Base-by-base conservation (phyloP, 2,329 filamentous ascomycete species). In the Aureobasidium sp. region DNA sequence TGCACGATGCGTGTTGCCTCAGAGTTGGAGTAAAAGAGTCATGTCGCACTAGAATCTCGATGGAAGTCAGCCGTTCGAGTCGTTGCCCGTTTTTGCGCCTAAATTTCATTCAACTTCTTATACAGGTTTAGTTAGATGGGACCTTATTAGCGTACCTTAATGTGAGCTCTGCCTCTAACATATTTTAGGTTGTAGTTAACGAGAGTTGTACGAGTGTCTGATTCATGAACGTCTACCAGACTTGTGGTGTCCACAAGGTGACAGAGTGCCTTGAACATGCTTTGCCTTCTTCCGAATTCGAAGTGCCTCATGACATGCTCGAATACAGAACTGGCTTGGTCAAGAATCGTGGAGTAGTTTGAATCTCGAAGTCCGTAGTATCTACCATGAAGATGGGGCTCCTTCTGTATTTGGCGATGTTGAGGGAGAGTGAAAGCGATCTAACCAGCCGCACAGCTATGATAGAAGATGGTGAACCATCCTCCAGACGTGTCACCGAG, bases 81-180 rank as follows among this genome's bases (percentile, higher is more conserved):
- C 38, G 37, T 55, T 55, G 37, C n/a, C 25, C 38, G 33, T 37
- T 55, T n/a, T 43, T 21, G 51, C 37, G 51, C 51, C 38, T 43
- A 43, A 42, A 15, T 4, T 25, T 9, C 37, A 37, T n/a, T 21
- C 17, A n/a, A 43, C 25, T 29, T 23, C 37, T 43, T 23, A 25
- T 31, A 55, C 5, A 53, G 15, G 51, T 33, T 43, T 55, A 31
- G 37, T 37, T n/a, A 23, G 27, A 21, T 25, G 51, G n/a, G 51
- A n/a, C 27, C 37, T 42, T 42, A 37, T 43, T 55, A 55, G 51
- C 51, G 51, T 55, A 55, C 37, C 51, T 43, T 31, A 15, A 21
- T 21, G 17, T 31, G 37, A 33, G 21, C 13, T 38, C 17, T 21
- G 19, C 11, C 15, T 27, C 33, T 29, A 25, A 27, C 51, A 42